These are phyloP conservation scores for Rosa chinensis DNA, from an alignment of 306 rosid genomes.

Conservation along the genomic window DNA sequence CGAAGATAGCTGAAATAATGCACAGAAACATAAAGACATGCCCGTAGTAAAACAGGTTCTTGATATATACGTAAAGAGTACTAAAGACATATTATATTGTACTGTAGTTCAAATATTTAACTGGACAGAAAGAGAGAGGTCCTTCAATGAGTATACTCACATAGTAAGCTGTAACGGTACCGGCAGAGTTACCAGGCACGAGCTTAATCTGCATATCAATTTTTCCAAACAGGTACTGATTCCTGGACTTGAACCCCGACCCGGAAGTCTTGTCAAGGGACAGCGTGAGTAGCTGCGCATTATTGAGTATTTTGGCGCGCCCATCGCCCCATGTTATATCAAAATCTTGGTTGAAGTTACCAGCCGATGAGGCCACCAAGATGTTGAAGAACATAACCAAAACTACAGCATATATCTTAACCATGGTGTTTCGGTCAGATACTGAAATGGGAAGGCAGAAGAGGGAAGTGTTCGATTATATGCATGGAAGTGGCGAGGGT, in stretches of 20 bases:
- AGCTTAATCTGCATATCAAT: conserved; percentile 68
- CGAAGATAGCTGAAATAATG: conserved; percentile 43
- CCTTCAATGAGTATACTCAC: conserved; percentile 20
- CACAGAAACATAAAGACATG: not conserved
- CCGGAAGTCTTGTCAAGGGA: conserved; percentile 15
- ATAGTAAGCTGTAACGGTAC: conserved; percentile 46
- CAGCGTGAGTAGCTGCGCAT: conserved; percentile 14
- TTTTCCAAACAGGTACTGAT: conserved; percentile 55
- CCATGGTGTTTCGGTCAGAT: conserved; percentile 1
- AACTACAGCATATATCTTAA: not conserved
- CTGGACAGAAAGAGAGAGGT: not conserved
- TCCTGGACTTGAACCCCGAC: conserved; percentile 18
- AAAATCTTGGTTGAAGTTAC: conserved; percentile 52
- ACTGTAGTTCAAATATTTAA: not conserved
- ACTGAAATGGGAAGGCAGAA: not conserved
- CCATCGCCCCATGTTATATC: conserved; percentile 64
- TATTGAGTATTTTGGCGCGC: conserved; percentile 24
- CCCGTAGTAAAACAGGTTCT: not conserved
- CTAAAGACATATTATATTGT: not conserved
- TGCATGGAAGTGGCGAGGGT: conserved; percentile 11
- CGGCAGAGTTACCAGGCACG: conserved; percentile 50
- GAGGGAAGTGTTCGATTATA: not conserved
- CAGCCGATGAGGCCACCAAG: conserved; percentile 13
- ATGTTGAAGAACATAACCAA: not conserved
- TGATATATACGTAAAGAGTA: not conserved